Percentiles rank a stretch among this genome's conserved stretches.
phyloP scores from a whole-genome alignment of 2,329 filamentous ascomycete species.

The Penicillium psychrosexuale region DNA sequence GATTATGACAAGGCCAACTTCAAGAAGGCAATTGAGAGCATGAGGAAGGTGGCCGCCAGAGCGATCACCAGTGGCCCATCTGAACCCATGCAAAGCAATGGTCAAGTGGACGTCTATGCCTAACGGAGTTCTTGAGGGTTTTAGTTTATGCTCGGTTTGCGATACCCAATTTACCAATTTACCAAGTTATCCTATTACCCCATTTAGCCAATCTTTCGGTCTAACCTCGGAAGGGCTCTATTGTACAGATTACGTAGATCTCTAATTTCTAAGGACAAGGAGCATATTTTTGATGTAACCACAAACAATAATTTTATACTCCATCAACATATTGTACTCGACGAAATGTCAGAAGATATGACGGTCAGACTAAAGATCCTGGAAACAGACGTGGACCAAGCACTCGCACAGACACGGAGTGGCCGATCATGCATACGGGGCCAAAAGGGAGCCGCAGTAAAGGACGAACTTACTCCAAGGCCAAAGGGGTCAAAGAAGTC shows the following conservation, averaged over 20 bases:
- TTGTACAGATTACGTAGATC: background rate
- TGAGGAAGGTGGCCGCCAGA: constrained; percentile 29
- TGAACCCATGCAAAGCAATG: constrained; percentile 12
- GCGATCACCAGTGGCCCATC: constrained; percentile 11
- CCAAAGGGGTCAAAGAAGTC: background rate
- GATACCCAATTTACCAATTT: constrained; percentile 11
- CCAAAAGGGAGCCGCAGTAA: constrained; percentile 11
- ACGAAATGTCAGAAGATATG: background rate
- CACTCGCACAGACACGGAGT: constrained; percentile 21
- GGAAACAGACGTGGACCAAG: background rate
- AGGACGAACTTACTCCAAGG: background rate
- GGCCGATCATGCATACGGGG: constrained; percentile 20
- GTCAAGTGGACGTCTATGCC: constrained; percentile 21
- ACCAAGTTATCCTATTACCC: background rate
- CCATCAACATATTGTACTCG: background rate
- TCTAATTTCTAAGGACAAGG: background rate
- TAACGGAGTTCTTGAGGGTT: constrained; percentile 15
- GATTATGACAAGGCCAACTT: constrained; percentile 41
- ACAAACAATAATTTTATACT: background rate
- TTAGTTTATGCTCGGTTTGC: constrained; percentile 8
- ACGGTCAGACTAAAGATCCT: background rate
- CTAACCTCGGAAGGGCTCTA: background rate
- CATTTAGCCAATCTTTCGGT: background rate
- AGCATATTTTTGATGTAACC: background rate
- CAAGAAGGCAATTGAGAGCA: constrained; percentile 33